A percentile compares a stretch with the other conserved stretches of the same genome.
Conservation (phyloP, 306 rosid species). For the Corylus avellana region DNA sequence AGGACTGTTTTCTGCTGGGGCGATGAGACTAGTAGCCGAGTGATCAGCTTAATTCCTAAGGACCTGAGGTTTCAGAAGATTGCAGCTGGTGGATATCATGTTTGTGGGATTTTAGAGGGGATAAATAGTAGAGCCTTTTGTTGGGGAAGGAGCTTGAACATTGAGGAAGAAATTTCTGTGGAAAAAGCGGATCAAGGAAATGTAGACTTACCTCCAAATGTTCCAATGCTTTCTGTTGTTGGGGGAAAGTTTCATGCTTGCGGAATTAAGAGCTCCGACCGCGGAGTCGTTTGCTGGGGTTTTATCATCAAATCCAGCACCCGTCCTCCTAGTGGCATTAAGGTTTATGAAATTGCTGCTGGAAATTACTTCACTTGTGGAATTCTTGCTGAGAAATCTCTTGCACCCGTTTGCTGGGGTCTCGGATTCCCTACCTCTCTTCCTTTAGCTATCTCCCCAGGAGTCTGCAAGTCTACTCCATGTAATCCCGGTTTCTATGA, state of each 20-base stretch:
- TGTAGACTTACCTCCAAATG: conserved; percentile 72
- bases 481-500: conserved; percentile 78
- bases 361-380: conserved; percentile 95
- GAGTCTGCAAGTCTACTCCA: conserved; percentile 61
- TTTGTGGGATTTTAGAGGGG: conserved; percentile 81
- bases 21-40: conserved; percentile 69
- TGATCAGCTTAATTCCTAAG: conserved; percentile 56
- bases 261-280: conserved; percentile 78
- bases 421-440: conserved; percentile 77
- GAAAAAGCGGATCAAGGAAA: conserved; percentile 51
- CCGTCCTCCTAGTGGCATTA: conserved; percentile 53
- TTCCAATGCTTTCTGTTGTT: conserved; percentile 70
- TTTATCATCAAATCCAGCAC: conserved; percentile 63
- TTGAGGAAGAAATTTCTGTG: conserved; percentile 70
- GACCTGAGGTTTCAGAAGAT: conserved; percentile 64
- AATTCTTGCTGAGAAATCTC: conserved; percentile 66
- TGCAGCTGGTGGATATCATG: conserved; percentile 86
- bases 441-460: conserved; percentile 75
- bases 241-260: conserved; percentile 97
- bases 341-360: conserved; percentile 72
- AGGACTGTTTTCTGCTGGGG: conserved; percentile 91
- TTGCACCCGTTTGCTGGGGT: conserved; percentile 90
- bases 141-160: conserved; percentile 84
- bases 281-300: conserved; percentile 88
- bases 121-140: conserved; percentile 58